Percentiles rank a stretch among this genome's conserved stretches.
Evolutionary conservation across 768 basidiomycete genomes (phyloP).

Genomic region (Lyophyllum semitale): DNA sequence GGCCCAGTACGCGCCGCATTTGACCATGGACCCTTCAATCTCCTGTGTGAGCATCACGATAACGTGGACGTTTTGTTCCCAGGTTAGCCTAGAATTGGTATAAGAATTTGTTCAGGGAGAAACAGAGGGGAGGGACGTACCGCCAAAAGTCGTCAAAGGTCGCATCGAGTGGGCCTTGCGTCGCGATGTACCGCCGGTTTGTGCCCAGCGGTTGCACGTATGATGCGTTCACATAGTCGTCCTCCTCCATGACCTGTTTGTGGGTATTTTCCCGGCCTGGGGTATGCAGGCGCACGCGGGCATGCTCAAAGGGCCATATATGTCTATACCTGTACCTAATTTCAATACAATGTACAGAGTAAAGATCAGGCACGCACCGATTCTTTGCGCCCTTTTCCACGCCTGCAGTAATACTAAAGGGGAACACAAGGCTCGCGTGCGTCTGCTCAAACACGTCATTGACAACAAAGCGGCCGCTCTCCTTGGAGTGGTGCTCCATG

Average conservation of each 20-base stretch:
- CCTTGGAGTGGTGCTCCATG: conserved; percentile 86
- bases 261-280: conserved; percentile 14
- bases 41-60: conserved; percentile 97
- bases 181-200: conserved; percentile 85
- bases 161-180: conserved; percentile 89
- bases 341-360: neutral
- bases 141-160: conserved; percentile 96
- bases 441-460: neutral
- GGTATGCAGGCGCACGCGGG: conserved; percentile 74
- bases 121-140: conserved; percentile 43
- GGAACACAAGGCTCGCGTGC: conserved; percentile 46
- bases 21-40: conserved; percentile 83
- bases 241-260: conserved; percentile 23
- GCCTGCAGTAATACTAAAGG: conserved; percentile 93
- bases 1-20: conserved; percentile 91
- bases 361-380: conserved; percentile 46
- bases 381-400: conserved; percentile 96
- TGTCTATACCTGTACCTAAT: conserved; percentile 73
- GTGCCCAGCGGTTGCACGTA: conserved; percentile 89
- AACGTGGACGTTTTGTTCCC: conserved; percentile 93
- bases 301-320: conserved; percentile 97
- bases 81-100: conserved; percentile 60
- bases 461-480: conserved; percentile 37
- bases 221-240: conserved; percentile 96
- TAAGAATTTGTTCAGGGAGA: conserved; percentile 3